phyloP scores from a whole-genome alignment of 2,329 filamentous ascomycete genomes.

The Exophiala calicioides region DNA sequence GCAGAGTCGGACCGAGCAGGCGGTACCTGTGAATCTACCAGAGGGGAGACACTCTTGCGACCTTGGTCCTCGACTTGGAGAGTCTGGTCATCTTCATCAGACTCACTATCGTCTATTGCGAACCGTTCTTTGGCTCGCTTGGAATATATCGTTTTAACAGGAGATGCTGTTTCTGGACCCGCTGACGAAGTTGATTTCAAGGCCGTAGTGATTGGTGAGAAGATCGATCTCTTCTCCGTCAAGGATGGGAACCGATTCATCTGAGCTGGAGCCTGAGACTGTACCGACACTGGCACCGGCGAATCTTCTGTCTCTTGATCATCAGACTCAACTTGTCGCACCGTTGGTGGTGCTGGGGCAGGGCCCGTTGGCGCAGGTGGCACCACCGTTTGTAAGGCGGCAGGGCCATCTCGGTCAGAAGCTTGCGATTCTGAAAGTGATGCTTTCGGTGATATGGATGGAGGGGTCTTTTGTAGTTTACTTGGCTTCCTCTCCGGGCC shows the following conservation, averaged over 20 bases:
- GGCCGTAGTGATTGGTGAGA: conserved; percentile 25
- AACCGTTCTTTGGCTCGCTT: conserved; percentile 30
- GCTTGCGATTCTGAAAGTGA: conserved; percentile 32
- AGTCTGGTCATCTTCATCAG: conserved; percentile 27
- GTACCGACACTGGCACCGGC: neutral
- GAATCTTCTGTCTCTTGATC: conserved; percentile 5
- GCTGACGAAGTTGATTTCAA: conserved; percentile 24
- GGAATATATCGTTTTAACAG: conserved; percentile 25
- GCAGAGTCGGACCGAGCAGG: conserved; percentile 68
- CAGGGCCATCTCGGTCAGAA: conserved; percentile 40
- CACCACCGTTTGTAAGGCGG: conserved; percentile 24
- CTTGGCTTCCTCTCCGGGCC: conserved; percentile 59
- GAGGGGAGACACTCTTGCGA: conserved; percentile 22
- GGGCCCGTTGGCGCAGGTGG: conserved; percentile 20
- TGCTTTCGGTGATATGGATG: conserved; percentile 37
- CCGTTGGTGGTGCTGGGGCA: conserved; percentile 19
- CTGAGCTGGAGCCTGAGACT: conserved; percentile 14
- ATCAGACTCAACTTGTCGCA: conserved; percentile 21
- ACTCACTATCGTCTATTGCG: conserved; percentile 30
- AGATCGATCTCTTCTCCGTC: conserved; percentile 28
- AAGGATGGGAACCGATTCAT: conserved; percentile 29
- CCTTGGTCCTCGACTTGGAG: conserved; percentile 17
- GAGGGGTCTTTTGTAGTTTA: conserved; percentile 71
- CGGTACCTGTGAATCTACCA: conserved; percentile 27
- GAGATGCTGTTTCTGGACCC: conserved; percentile 16